phyloP scores from a whole-genome alignment of 495 filamentous ascomycete species.

The Terfezia boudieri region DNA sequence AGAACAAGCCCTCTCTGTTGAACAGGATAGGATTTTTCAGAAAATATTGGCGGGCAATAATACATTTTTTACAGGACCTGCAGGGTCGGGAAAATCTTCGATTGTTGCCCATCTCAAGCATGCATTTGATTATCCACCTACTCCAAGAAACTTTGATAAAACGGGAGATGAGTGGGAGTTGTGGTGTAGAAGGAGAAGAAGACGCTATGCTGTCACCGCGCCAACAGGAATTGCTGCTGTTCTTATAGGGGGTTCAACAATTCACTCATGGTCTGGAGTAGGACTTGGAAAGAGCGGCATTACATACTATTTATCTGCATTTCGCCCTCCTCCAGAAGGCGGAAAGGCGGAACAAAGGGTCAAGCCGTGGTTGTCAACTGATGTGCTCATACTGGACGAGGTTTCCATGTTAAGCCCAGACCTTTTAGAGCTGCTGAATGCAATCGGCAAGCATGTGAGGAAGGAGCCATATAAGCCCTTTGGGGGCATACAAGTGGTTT shows the following conservation, averaged over 20 bases:
- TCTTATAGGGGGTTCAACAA: constrained; percentile 13
- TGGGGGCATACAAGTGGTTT: constrained; percentile 14
- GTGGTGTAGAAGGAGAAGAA: constrained; percentile 1
- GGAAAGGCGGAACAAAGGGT: background rate
- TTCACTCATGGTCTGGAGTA: constrained; percentile 14
- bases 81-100: constrained; percentile 14
- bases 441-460: constrained; percentile 4
- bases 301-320: constrained; percentile 1
- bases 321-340: background rate
- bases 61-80: constrained; percentile 17
- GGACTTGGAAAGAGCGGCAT: constrained; percentile 13
- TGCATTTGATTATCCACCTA: background rate
- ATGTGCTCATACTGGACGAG: constrained; percentile 17
- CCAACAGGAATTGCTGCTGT: constrained; percentile 15
- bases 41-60: constrained; percentile 7
- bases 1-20: background rate
- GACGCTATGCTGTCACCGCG: constrained; percentile 11
- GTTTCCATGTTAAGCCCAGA: constrained; percentile 18
- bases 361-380: constrained; percentile 2
- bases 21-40: constrained; percentile 8
- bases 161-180: constrained; percentile 1
- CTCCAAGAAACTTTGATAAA: background rate
- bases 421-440: constrained; percentile 13
- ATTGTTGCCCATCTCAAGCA: constrained; percentile 11
- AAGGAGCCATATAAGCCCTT: constrained; percentile 4